Evolutionary conservation across 1,284 basidiomycete species (phyloP).

Genomic region (Ceratobasidium sp.): DNA sequence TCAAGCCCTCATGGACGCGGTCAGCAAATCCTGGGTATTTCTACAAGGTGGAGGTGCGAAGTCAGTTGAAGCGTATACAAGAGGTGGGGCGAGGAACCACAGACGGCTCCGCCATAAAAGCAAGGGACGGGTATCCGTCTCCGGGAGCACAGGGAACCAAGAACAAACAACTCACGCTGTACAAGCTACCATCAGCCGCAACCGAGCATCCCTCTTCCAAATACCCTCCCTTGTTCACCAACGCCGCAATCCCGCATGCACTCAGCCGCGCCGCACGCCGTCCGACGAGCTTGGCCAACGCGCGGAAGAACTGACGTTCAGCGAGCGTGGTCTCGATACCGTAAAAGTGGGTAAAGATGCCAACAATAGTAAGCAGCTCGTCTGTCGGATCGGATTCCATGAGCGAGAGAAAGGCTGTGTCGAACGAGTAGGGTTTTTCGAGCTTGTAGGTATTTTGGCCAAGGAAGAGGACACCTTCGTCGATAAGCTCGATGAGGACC

Average conservation of each 20-base stretch:
- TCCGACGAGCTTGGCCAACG: slow-evolving; percentile 90
- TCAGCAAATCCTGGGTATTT: slow-evolving; percentile 96
- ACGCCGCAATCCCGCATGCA: slow-evolving; percentile 93
- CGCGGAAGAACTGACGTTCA: slow-evolving; percentile 94
- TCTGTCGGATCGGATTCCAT: slow-evolving; percentile 99
- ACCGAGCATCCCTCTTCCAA: slow-evolving; percentile 89
- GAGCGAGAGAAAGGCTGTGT: slow-evolving; percentile 95
- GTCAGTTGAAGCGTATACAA: slow-evolving; percentile 6
- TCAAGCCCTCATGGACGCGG: slow-evolving; percentile 86
- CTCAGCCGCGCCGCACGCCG: slow-evolving; percentile 87
- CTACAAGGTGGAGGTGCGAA: slow-evolving; percentile 58
- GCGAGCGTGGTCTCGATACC: slow-evolving; percentile 92
- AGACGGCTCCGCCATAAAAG: no score
- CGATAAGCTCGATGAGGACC: slow-evolving; percentile 94
- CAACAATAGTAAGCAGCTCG: slow-evolving; percentile 94
- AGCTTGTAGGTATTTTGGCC: slow-evolving; percentile 99
- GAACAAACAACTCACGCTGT: slow-evolving; percentile 74
- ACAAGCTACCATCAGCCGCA: slow-evolving; percentile 91
- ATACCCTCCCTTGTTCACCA: slow-evolving; percentile 92
- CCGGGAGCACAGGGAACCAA: not conserved
- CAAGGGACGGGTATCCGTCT: not conserved
- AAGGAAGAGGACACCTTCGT: slow-evolving; percentile 95
- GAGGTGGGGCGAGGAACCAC: no score
- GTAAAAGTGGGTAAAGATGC: slow-evolving; percentile 96
- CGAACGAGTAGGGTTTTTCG: slow-evolving; percentile 90